Conservation (phyloP, 2,329 filamentous ascomycete genomes). For the Sarocladiaceae sp. region DNA sequence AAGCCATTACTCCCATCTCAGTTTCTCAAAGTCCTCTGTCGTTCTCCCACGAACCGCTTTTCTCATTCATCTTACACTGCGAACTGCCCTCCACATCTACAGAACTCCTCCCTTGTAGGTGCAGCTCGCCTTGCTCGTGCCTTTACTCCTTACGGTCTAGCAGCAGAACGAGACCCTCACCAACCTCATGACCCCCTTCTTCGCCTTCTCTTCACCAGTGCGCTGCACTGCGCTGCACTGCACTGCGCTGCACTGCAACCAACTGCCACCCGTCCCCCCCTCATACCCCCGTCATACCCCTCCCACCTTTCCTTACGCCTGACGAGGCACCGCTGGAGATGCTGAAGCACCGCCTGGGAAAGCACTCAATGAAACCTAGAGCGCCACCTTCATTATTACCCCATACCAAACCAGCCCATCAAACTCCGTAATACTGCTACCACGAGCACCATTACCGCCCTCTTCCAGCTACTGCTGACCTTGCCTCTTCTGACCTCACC, state of each 20-base stretch:
- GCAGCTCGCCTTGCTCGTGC: slow-evolving; percentile 3
- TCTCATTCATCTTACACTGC: too few relatives aligned
- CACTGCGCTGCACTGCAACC: background rate
- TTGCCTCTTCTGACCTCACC: slow-evolving; percentile 2
- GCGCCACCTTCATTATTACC: slow-evolving; percentile 8
- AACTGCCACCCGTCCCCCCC: background rate
- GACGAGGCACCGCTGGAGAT: background rate
- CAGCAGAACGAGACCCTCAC: background rate
- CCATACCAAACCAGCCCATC: slow-evolving; percentile 9
- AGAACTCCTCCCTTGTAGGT: background rate
- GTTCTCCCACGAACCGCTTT: too few relatives aligned
- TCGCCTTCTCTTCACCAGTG: background rate
- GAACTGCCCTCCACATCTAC: background rate
- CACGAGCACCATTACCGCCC: too few relatives aligned
- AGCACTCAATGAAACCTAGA: slow-evolving; percentile 6
- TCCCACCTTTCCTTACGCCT: background rate
- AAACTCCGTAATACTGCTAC: too few relatives aligned
- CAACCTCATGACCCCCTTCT: background rate
- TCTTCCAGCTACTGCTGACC: slow-evolving; percentile 3
- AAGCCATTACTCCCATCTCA: too few relatives aligned
- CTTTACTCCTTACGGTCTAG: slow-evolving; percentile 5
- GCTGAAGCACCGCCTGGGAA: too few relatives aligned
- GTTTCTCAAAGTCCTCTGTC: too few relatives aligned
- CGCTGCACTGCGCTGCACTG: background rate
- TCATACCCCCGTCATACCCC: background rate